These are phyloP conservation scores for Heritiera fomes DNA, from an alignment of 345 rosid species.

Conservation along the genomic window DNA sequence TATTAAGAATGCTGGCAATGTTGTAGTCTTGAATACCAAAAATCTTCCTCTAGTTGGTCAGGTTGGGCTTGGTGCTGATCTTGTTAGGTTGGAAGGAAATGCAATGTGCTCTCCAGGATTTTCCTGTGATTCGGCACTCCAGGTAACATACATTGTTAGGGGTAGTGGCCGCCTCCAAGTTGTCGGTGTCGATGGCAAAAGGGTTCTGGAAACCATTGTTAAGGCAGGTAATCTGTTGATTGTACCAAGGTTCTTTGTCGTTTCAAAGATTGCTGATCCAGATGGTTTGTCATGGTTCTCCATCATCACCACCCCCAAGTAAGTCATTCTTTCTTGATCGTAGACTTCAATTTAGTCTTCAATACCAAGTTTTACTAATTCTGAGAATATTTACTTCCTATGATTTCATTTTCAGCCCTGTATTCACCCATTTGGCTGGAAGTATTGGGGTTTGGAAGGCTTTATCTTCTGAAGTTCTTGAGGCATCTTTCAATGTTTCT, in stretches of 20 bases:
- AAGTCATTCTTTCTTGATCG: slow-evolving; percentile 19
- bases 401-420: slow-evolving; percentile 63
- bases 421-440: slow-evolving; percentile 91
- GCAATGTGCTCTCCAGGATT: slow-evolving; percentile 98
- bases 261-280: slow-evolving; percentile 78
- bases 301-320: slow-evolving; percentile 84
- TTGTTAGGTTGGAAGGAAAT: slow-evolving; percentile 66
- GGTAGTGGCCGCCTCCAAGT: slow-evolving; percentile 81
- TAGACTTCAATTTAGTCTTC: neutral
- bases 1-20: slow-evolving; percentile 73
- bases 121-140: slow-evolving; percentile 85
- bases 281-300: slow-evolving; percentile 93
- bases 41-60: slow-evolving; percentile 88
- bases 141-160: slow-evolving; percentile 72
- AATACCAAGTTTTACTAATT: neutral
- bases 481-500: slow-evolving; percentile 66
- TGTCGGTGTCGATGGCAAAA: slow-evolving; percentile 73
- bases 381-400: neutral
- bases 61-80: slow-evolving; percentile 92
- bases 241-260: slow-evolving; percentile 86
- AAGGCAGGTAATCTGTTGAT: slow-evolving; percentile 75
- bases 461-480: slow-evolving; percentile 67
- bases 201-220: slow-evolving; percentile 72
- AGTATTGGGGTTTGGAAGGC: slow-evolving; percentile 83
- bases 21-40: slow-evolving; percentile 80